Evolutionary conservation across 371 early-diverging fungal species (phyloP), one percentile per base, ranked within the genome.

Genomic region (Furculomyces boomerangus): DNA sequence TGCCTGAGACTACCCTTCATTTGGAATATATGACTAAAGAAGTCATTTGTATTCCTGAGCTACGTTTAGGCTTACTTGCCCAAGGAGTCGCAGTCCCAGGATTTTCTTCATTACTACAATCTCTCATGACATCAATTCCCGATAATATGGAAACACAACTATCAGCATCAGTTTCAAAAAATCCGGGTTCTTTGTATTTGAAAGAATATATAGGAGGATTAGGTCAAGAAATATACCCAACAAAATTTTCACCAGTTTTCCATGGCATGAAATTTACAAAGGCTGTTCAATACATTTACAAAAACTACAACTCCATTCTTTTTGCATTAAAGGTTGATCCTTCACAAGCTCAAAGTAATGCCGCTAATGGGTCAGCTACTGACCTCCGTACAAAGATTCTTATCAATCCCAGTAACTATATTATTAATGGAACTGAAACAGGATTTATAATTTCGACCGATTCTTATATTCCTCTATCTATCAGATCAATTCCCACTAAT

Each of bases 41-140:
- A 35, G 68, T 80, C 0, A 65, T 83, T 27, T 83, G 84, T 60
- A 64, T 79, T 25, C 82, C 83, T 50, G 84, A 83, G 60, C 67
- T 83, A 54, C 78, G 77, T 26, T 64, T 83, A 37, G 84, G 80
- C 3, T 65, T 83, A 46, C 62, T 81, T 41, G 79, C 83, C 14
- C 76, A 80, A 62, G 76, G 74, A 56, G 65, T 71, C 10, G 60
- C 75, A 41, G 70, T 77, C n/a, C 84, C 84, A 0, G 84, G 84
- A 5, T 76, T 78, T 53, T 65, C 75, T 2, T 67, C 77, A 8
- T 56, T 83, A 35, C 41, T 83, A 30, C 73, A 77, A 53, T 57
- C 77, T 24, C 61, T 83, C 37, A 75, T 78, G 1, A 76, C 82
- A 22, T 71, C 74, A 27, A 73, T 83, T 41, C 76, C 82, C 3